phyloP scores from a whole-genome alignment of 1,284 basidiomycete genomes.

The Apiotrichum porosum region DNA sequence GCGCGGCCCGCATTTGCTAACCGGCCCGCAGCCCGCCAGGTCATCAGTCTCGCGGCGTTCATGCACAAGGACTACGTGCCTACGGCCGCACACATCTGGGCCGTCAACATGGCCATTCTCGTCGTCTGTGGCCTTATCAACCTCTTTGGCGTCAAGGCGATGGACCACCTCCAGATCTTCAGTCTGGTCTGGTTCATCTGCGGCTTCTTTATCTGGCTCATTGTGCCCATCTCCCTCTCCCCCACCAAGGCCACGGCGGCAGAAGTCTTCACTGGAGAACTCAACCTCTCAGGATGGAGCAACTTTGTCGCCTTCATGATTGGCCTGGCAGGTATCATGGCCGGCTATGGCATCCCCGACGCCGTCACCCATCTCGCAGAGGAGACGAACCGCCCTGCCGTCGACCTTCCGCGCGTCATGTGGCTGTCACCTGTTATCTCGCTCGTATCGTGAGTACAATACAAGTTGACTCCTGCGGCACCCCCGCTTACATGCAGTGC shows the following conservation, averaged over 20 bases:
- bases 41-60: background rate
- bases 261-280: background rate
- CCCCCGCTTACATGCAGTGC: too few relatives aligned
- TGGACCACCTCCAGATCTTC: slow-evolving; percentile 4
- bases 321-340: background rate
- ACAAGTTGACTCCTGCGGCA: too few relatives aligned
- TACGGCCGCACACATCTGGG: background rate
- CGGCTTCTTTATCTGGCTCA: slow-evolving; percentile 7
- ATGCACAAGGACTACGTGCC: background rate
- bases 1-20: background rate
- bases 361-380: slow-evolving; percentile 3
- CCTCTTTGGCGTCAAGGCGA: slow-evolving; percentile 5
- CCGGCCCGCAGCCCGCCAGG: background rate
- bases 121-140: slow-evolving; percentile 1
- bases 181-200: slow-evolving; percentile 1
- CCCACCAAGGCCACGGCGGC: background rate
- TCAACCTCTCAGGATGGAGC: slow-evolving; percentile 1
- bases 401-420: slow-evolving; percentile 4
- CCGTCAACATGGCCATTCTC: background rate
- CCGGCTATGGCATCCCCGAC: slow-evolving; percentile 3
- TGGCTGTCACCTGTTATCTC: background rate
- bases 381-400: slow-evolving; percentile 1
- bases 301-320: slow-evolving; percentile 6
- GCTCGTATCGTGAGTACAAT: background rate
- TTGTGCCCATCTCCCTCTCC: slow-evolving; percentile 1